Conservation (phyloP, 139 green algal species). For the Micractinium conductrix region DNA sequence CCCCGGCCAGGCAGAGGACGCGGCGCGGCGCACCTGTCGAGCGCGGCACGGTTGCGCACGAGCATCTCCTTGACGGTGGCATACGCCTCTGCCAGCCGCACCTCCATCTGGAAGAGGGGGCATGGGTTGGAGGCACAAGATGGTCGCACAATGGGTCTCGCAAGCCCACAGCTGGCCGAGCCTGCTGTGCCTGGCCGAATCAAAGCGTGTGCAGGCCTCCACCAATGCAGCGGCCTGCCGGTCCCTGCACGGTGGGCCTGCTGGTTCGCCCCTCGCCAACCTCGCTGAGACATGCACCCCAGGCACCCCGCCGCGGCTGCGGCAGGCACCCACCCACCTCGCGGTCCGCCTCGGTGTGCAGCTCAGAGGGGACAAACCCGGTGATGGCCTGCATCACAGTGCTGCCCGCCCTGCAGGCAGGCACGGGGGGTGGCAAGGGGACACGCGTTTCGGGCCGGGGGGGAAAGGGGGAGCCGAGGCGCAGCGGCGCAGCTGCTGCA, state of each 20-base stretch:
- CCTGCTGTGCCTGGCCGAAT: neutral
- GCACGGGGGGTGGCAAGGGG: neutral
- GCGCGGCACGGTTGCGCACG: slow-evolving; percentile 56
- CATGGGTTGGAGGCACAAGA: neutral
- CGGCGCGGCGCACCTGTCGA: slow-evolving; percentile 51
- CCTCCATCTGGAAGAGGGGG: slow-evolving; percentile 63
- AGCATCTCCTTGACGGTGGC: slow-evolving; percentile 64
- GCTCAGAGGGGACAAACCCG: slow-evolving; percentile 22
- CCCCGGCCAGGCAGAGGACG: too few species aligned
- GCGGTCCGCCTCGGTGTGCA: slow-evolving; percentile 34
- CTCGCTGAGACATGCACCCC: neutral
- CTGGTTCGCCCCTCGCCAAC: too few species aligned
- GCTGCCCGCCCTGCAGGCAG: neutral
- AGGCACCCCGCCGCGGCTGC: neutral
- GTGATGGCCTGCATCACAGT: slow-evolving; percentile 34
- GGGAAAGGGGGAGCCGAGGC: neutral
- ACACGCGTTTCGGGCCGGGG: neutral
- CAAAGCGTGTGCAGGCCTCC: neutral
- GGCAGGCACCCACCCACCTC: neutral
- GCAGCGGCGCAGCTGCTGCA: neutral
- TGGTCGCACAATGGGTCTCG: neutral
- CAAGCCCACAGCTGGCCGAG: neutral
- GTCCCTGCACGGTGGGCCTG: neutral
- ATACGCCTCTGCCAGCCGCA: slow-evolving; percentile 67
- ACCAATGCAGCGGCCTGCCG: neutral